phyloP scores from a whole-genome alignment of 2,329 filamentous ascomycete species.

The Phaeosphaeriaceae sp. region DNA sequence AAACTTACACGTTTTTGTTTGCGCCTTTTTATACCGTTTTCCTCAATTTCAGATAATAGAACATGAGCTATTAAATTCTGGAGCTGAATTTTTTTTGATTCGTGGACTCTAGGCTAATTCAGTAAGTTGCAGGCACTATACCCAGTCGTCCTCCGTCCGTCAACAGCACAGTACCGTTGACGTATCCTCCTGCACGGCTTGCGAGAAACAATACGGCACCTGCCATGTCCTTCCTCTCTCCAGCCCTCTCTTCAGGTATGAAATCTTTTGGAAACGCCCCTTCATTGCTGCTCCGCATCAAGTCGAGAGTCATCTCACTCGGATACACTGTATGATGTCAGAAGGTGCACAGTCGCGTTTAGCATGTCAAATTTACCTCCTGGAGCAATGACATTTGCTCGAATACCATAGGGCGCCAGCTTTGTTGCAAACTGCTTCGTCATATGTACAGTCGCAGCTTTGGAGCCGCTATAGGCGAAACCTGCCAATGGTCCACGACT shows the following conservation, averaged over 20 bases:
- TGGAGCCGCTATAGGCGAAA: conserved; percentile 11
- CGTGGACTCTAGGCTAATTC: background rate
- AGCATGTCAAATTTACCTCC: conserved; percentile 39
- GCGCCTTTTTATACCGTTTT: too few species aligned
- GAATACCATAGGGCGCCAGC: conserved; percentile 50
- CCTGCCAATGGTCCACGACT: conserved; percentile 8
- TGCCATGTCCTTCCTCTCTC: conserved; percentile 53
- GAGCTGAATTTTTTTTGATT: too few species aligned
- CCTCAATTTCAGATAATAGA: too few species aligned
- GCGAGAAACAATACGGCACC: conserved; percentile 58
- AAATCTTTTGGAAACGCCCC: conserved; percentile 1
- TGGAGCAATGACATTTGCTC: conserved; percentile 55
- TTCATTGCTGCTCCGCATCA: background rate
- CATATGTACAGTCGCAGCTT: conserved; percentile 39
- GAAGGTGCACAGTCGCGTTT: background rate
- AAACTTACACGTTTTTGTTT: too few species aligned
- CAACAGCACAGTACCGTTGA: conserved; percentile 59
- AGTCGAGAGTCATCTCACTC: conserved; percentile 6
- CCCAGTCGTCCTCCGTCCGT: conserved; percentile 50
- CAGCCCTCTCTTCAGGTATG: conserved; percentile 52
- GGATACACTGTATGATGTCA: conserved; percentile 8
- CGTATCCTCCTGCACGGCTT: conserved; percentile 58
- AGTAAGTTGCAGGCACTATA: conserved; percentile 34
- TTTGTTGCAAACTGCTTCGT: conserved; percentile 56
- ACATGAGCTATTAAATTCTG: too few species aligned